Percentiles rank a stretch among this genome's conserved stretches.
These are phyloP conservation scores for Oryza meyeriana DNA, from an alignment of 176 grass and related monocot species.

Conservation along the genomic window DNA sequence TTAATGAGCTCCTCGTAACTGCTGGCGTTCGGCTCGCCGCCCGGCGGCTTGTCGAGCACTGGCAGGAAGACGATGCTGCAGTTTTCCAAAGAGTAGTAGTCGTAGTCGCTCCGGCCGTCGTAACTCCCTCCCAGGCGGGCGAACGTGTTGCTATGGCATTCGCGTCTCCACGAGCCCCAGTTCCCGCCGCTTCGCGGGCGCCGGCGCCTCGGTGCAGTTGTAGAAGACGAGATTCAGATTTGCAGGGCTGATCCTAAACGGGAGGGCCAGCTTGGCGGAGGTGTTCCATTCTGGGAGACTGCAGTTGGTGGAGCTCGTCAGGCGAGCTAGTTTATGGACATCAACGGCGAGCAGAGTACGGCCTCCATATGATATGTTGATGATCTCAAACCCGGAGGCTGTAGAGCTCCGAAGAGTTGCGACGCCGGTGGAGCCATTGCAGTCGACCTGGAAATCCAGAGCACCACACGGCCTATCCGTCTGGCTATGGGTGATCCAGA, in stretches of 20 bases:
- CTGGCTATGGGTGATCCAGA: not conserved
- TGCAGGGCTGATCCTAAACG: not conserved
- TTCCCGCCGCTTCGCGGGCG: not conserved
- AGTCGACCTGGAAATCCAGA: not conserved
- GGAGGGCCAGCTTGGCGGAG: not conserved
- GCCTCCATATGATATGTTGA: not conserved
- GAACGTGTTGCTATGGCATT: not conserved
- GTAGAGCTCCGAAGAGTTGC: not conserved
- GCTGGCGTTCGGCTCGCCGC: not conserved
- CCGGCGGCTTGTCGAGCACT: not conserved
- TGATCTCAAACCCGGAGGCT: not conserved
- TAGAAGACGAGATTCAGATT: not conserved
- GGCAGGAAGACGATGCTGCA: not conserved
- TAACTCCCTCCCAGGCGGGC: not conserved
- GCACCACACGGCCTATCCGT: not conserved
- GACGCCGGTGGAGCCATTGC: not conserved
- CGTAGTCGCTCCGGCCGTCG: not conserved
- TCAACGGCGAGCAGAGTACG: not conserved
- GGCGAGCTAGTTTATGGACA: rapidly evolving
- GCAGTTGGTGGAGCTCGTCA: not conserved
- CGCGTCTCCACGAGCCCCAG: not conserved
- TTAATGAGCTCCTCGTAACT: not conserved
- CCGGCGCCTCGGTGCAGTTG: not conserved
- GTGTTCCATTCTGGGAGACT: not conserved
- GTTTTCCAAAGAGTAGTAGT: not conserved